phyloP scores from a whole-genome alignment of 257 asterid genomes.

The Rauvolfia tetraphylla region DNA sequence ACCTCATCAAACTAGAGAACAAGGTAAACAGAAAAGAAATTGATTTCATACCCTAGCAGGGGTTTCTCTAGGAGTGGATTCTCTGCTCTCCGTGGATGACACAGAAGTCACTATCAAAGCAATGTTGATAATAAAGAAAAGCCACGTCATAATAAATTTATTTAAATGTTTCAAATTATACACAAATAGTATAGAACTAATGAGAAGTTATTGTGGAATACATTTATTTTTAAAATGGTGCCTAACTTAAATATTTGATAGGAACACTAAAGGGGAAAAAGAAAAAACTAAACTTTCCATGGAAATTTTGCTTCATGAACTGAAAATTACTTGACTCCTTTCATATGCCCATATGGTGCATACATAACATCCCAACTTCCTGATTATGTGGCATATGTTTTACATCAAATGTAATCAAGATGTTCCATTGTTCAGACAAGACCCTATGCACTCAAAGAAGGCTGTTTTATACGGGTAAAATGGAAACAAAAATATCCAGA shows the following conservation, averaged over 20 bases:
- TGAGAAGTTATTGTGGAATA: neutral
- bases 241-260: neutral
- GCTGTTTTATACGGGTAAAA: neutral
- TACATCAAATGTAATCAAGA: neutral
- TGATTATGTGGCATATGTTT: neutral
- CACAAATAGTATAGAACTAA: neutral
- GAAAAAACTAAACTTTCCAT: neutral
- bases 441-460: neutral
- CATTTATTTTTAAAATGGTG: neutral
- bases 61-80: slow-evolving; percentile 40
- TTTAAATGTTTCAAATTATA: neutral
- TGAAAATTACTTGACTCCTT: neutral
- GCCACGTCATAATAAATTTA: neutral
- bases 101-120: slow-evolving; percentile 13
- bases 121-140: neutral
- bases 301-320: neutral
- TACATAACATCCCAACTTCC: neutral
- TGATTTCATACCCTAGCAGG: slow-evolving; percentile 47
- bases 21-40: slow-evolving; percentile 15
- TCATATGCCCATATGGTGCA: neutral
- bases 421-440: neutral
- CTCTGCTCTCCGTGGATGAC: slow-evolving; percentile 46
- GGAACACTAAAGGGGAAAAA: neutral
- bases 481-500: neutral
- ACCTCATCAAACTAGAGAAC: slow-evolving; percentile 19